A percentile compares a stretch with the other conserved stretches of the same genome.
These are phyloP conservation scores for Lentinula sp. DNA, from an alignment of 768 basidiomycete species.

Conservation along the genomic window DNA sequence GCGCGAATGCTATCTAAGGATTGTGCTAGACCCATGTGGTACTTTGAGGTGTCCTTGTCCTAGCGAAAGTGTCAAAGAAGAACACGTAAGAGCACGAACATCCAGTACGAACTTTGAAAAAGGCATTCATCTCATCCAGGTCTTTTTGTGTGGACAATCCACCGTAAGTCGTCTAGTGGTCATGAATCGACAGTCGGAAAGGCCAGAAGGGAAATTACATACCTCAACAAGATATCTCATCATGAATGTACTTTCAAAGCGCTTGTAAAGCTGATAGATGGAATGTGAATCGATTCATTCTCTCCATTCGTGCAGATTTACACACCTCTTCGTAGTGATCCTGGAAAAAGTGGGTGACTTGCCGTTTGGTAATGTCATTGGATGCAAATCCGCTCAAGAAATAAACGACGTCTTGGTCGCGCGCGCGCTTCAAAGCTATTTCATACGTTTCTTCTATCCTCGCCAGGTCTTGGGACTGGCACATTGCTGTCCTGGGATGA, in stretches of 20 bases:
- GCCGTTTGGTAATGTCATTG: conserved; percentile 39
- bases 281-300: neutral
- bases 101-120: conserved; percentile 7
- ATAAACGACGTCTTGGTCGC: conserved; percentile 37
- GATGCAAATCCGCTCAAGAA: conserved; percentile 36
- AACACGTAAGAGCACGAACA: no score
- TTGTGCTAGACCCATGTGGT: conserved; percentile 1
- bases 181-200: neutral
- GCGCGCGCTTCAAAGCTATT: conserved; percentile 29
- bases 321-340: conserved; percentile 39
- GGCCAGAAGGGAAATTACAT: neutral
- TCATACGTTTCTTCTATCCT: conserved; percentile 43
- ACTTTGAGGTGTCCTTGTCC: conserved; percentile 6
- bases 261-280: neutral
- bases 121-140: conserved; percentile 6
- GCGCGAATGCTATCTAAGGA: conserved; percentile 5
- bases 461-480: conserved; percentile 33
- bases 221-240: conserved; percentile 9
- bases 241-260: conserved; percentile 8
- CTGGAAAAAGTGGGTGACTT: conserved; percentile 42
- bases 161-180: conserved; percentile 2
- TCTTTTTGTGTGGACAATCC: conserved; percentile 7
- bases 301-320: neutral
- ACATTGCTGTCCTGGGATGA: conserved; percentile 38
- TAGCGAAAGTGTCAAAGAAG: neutral